phyloP scores from a whole-genome alignment of 805 yeast genomes.

The Spathaspora gorwiae region DNA sequence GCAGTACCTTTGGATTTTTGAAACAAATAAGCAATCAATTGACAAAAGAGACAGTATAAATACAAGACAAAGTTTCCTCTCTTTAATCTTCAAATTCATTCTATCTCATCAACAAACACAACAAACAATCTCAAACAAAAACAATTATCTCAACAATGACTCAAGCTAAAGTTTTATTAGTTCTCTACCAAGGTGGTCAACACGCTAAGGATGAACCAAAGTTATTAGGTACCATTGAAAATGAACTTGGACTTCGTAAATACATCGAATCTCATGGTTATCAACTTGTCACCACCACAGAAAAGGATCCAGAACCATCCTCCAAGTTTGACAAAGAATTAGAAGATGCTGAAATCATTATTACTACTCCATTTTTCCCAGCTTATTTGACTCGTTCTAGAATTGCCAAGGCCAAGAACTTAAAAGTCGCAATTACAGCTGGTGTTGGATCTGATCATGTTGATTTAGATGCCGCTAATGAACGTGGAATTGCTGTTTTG shows the following conservation, averaged over 20 bases:
- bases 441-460: constrained; percentile 85
- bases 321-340: constrained; percentile 61
- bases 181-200: constrained; percentile 53
- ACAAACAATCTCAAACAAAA: neutral
- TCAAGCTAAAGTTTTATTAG: constrained; percentile 45
- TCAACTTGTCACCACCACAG: constrained; percentile 57
- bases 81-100: too few species aligned
- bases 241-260: constrained; percentile 65
- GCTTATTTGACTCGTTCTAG: constrained; percentile 68
- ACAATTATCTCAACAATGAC: constrained; percentile 11
- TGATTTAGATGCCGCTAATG: constrained; percentile 65
- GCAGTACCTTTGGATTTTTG: too few species aligned
- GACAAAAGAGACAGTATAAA: too few species aligned
- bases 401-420: constrained; percentile 63
- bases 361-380: constrained; percentile 82
- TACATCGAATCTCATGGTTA: constrained; percentile 68
- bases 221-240: constrained; percentile 67
- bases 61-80: too few species aligned
- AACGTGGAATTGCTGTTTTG: constrained; percentile 58
- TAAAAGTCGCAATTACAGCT: constrained; percentile 70
- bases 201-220: constrained; percentile 59
- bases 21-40: too few species aligned
- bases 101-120: neutral
- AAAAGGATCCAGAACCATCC: constrained; percentile 58
- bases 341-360: constrained; percentile 69